A percentile compares a stretch with the other conserved stretches of the same genome.
Evolutionary conservation across 2,329 filamentous ascomycete genomes (phyloP).

Genomic region (Rosellinia necatrix): DNA sequence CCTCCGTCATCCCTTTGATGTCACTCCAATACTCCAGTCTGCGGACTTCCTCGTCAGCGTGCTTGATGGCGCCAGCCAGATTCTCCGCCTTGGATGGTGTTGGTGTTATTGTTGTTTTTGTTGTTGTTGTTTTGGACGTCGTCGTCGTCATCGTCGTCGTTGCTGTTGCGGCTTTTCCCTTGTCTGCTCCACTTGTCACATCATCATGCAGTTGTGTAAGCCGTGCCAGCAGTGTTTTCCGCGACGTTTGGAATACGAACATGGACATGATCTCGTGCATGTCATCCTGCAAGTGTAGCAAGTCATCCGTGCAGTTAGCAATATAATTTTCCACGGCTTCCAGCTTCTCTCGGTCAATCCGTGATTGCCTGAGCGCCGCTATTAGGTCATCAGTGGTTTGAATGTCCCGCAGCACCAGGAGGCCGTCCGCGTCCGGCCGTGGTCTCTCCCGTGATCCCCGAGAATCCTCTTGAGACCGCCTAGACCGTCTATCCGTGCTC

Average conservation of each 20-base stretch:
- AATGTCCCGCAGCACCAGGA: constrained; percentile 53
- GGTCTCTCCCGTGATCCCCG: constrained; percentile 43
- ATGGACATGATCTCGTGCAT: constrained; percentile 86
- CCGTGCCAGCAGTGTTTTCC: constrained; percentile 73
- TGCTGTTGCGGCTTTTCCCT: constrained; percentile 41
- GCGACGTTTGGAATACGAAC: constrained; percentile 88
- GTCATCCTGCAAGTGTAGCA: constrained; percentile 73
- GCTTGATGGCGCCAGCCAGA: constrained; percentile 73
- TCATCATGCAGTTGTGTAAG: constrained; percentile 69
- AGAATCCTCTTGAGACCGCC: constrained; percentile 41
- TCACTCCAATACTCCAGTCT: constrained; percentile 89
- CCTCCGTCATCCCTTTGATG: constrained; percentile 69
- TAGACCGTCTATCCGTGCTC: constrained; percentile 34
- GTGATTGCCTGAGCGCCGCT: constrained; percentile 66
- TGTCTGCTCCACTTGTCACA: constrained; percentile 36
- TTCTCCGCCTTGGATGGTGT: constrained; percentile 64
- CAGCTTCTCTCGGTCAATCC: constrained; percentile 90
- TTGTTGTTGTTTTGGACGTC: too few relatives aligned
- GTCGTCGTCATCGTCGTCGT: too few relatives aligned
- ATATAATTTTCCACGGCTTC: constrained; percentile 82
- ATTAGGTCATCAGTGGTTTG: constrained; percentile 72
- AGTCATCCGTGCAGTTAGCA: constrained; percentile 73
- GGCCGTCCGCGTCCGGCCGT: constrained; percentile 42
- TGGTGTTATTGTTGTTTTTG: too few relatives aligned
- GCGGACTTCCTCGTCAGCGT: constrained; percentile 80